Percentiles rank a stretch among this genome's conserved stretches.
Conservation (phyloP, 1,284 basidiomycete species). For the Golubevia pallescens region DNA sequence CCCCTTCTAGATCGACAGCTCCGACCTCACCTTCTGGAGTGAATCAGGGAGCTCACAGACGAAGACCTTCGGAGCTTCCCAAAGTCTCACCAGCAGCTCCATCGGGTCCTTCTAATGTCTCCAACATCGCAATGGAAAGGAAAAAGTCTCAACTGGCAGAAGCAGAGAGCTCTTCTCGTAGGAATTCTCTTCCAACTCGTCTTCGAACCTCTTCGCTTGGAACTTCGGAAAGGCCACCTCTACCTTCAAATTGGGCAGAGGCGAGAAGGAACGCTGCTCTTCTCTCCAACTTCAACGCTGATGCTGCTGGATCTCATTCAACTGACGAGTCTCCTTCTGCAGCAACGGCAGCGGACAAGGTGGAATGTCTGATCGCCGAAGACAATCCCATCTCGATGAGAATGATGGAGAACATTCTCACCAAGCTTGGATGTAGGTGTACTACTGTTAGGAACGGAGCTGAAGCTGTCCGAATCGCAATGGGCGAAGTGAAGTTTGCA, state of each 20-base stretch:
- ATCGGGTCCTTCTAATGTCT: constrained; percentile 1
- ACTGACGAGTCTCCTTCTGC: constrained; percentile 5
- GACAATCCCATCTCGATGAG: constrained; percentile 79
- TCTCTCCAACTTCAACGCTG: not conserved
- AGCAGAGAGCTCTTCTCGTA: constrained; percentile 73
- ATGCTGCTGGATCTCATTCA: too few species aligned
- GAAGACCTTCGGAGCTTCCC: constrained; percentile 78
- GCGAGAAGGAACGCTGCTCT: not conserved
- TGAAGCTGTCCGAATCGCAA: constrained; percentile 92
- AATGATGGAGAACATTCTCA: constrained; percentile 81
- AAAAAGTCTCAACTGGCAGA: constrained; percentile 67
- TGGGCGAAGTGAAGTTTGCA: constrained; percentile 83
- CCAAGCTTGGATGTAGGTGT: constrained; percentile 88
- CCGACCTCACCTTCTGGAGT: constrained; percentile 76
- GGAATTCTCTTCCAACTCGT: constrained; percentile 86
- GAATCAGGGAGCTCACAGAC: constrained; percentile 69
- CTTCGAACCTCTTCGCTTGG: constrained; percentile 80
- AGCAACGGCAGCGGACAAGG: constrained; percentile 64
- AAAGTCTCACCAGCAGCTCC: constrained; percentile 4
- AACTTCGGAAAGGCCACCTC: constrained; percentile 62
- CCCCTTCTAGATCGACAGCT: constrained; percentile 76
- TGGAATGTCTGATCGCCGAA: constrained; percentile 91
- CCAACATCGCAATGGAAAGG: constrained; percentile 32
- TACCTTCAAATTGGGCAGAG: constrained; percentile 55
- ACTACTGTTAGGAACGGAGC: constrained; percentile 93